Conservation (phyloP, 768 basidiomycete species). For the Austroboletus eburneus region DNA sequence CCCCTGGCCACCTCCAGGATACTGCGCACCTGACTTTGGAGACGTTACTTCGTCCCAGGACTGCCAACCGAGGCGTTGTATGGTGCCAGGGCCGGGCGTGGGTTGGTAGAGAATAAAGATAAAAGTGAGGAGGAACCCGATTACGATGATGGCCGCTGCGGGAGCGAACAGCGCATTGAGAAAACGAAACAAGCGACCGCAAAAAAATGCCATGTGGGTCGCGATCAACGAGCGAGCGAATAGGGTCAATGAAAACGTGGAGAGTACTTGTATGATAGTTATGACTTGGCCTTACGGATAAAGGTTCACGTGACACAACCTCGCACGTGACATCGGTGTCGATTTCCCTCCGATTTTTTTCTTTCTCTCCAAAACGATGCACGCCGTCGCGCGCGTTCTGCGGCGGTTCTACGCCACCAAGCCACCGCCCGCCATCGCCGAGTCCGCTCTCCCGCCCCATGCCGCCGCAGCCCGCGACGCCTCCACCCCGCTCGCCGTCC, state of each 20-base stretch:
- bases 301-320: no score
- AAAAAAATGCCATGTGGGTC: constrained; percentile 38
- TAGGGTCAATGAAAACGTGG: not conserved
- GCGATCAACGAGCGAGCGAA: constrained; percentile 7
- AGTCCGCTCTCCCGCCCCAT: constrained; percentile 41
- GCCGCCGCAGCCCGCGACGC: constrained; percentile 54
- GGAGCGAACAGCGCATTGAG: constrained; percentile 55
- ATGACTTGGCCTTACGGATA: no score
- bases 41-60: constrained; percentile 68
- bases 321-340: not conserved
- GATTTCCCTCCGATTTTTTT: not conserved
- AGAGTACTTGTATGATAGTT: no score
- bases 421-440: constrained; percentile 26
- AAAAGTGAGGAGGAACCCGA: constrained; percentile 70
- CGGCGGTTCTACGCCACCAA: constrained; percentile 39
- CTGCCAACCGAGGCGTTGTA: constrained; percentile 84
- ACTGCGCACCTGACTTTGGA: constrained; percentile 2
- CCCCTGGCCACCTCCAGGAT: not conserved
- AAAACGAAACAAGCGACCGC: constrained; percentile 45
- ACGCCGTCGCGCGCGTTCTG: constrained; percentile 27
- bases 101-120: constrained; percentile 82
- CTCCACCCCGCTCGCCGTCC: constrained; percentile 71
- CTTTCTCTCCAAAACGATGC: constrained; percentile 19
- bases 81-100: constrained; percentile 60
- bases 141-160: constrained; percentile 54